A percentile compares a stretch with the other conserved stretches of the same genome.
These are phyloP conservation scores for Volvox africanus DNA, from an alignment of 139 green algal genomes.

Conservation along the genomic window DNA sequence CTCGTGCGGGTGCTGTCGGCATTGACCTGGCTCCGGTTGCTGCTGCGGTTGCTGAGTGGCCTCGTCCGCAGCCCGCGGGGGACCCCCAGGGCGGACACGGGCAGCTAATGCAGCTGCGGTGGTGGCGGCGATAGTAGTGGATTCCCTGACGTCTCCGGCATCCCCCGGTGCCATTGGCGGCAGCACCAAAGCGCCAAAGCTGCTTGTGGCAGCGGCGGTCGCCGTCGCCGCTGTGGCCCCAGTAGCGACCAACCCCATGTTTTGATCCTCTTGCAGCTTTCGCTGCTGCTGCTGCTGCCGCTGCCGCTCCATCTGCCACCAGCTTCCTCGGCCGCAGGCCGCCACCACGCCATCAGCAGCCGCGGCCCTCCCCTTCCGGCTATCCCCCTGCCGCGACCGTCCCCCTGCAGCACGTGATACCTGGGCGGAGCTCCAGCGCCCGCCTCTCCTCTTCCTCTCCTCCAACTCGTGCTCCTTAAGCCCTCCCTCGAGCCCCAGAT, in stretches of 20 bases:
- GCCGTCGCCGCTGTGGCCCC: too few species aligned
- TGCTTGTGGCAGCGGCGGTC: too few species aligned
- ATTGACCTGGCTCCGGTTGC: not conserved
- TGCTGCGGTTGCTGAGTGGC: not conserved
- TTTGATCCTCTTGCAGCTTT: not conserved
- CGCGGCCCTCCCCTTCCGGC: not conserved
- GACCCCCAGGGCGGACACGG: not conserved
- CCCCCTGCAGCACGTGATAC: not conserved
- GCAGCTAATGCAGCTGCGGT: not conserved
- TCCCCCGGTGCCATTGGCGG: too few species aligned
- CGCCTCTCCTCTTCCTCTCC: not conserved
- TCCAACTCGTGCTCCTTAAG: not conserved
- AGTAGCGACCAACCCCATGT: not conserved
- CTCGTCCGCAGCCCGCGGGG: not conserved
- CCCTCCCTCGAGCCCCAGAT: slow-evolving; percentile 14
- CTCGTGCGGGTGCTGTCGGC: not conserved
- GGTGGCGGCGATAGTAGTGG: not conserved
- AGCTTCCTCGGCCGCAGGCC: not conserved
- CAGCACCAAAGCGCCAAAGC: too few species aligned
- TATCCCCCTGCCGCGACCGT: not conserved
- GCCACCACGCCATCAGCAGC: not conserved
- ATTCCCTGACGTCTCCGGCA: too few species aligned
- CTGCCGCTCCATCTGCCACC: not conserved
- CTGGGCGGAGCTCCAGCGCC: not conserved
- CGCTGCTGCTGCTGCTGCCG: not conserved